Base-by-base conservation (phyloP, 257 asterid genomes). In the Jaltomata sinuosa region DNA sequence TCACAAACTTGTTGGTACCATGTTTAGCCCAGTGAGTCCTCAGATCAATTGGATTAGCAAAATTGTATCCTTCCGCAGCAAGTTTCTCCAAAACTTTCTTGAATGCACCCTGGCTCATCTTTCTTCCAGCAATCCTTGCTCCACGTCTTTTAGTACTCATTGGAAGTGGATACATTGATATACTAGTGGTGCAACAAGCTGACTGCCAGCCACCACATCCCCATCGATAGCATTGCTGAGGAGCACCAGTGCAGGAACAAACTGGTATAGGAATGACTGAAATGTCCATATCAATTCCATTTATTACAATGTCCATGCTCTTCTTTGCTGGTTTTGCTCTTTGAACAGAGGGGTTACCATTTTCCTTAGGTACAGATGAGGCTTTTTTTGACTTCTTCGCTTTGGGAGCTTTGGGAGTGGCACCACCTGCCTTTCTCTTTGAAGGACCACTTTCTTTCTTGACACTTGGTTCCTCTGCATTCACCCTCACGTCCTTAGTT, bases 141-240 rank as follows among this genome's bases (percentile, higher is more conserved):
- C 98, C 98, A 25, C 99, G 98, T 62, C 99, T 87, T 84, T 96
- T 96, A 22, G 94, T 89, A 88, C 97, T 96, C 99, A 96, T 96
- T 1, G 99, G 99, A 91, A 96, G 88, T 5, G 99, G 99, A 79
- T 96, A 94, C 97, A 92, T 92, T 0, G 98, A 94, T 87, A 96
- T 92, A 42, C 97, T 93, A 0, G 98, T 94, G 80, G 99, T 96
- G 86, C 99, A 96, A 78, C 99, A 96, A 6, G 99, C 99, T 0
- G 98, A 94, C 85, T 96, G 99, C 99, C 99, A 96, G 27, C 99
- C 99, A 52, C 99, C 99, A 77, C 96, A 94, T 0, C 99, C 99
- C 99, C 99, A 96, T 84, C 99, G 91, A 69, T 96, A 96, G 54
- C 99, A 96, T 85, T 96, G 99, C 90, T 94, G 99, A n/a, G 97